These are phyloP conservation scores for Suillus lakei DNA, from an alignment of 768 basidiomycete species.

Conservation along the genomic window DNA sequence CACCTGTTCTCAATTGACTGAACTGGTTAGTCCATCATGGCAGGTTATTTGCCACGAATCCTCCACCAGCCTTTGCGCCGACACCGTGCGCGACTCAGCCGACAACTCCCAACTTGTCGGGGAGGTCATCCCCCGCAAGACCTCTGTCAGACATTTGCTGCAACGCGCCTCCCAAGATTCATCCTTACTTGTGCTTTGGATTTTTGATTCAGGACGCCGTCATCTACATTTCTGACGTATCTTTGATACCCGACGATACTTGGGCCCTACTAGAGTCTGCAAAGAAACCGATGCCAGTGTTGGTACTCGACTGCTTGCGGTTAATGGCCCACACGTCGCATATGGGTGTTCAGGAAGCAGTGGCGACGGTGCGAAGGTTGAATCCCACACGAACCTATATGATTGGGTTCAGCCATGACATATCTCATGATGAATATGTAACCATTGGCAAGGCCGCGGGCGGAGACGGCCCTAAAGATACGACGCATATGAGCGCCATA, in stretches of 20 bases:
- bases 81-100: constrained; percentile 45
- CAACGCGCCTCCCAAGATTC: constrained; percentile 30
- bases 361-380: constrained; percentile 58
- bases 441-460: constrained; percentile 61
- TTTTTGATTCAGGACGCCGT: constrained; percentile 71
- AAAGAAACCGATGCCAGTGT: constrained; percentile 45
- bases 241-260: constrained; percentile 73
- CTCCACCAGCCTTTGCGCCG: constrained; percentile 43
- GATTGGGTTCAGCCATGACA: constrained; percentile 77
- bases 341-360: constrained; percentile 70
- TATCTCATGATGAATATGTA: constrained; percentile 78
- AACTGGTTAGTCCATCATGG: constrained; percentile 69
- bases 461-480: constrained; percentile 31
- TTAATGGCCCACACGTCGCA: constrained; percentile 76
- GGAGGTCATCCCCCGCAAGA: constrained; percentile 34
- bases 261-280: constrained; percentile 54
- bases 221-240: constrained; percentile 84
- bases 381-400: constrained; percentile 69
- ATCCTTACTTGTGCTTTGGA: constrained; percentile 70
- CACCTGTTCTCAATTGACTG: constrained; percentile 8
- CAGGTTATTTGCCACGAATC: constrained; percentile 54
- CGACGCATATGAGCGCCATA: constrained; percentile 30
- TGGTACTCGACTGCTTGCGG: constrained; percentile 80
- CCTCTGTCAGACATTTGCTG: constrained; percentile 15
- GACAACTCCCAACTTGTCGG: constrained; percentile 37